Conservation (phyloP, 345 rosid genomes). For the Hibiscus trionum region DNA sequence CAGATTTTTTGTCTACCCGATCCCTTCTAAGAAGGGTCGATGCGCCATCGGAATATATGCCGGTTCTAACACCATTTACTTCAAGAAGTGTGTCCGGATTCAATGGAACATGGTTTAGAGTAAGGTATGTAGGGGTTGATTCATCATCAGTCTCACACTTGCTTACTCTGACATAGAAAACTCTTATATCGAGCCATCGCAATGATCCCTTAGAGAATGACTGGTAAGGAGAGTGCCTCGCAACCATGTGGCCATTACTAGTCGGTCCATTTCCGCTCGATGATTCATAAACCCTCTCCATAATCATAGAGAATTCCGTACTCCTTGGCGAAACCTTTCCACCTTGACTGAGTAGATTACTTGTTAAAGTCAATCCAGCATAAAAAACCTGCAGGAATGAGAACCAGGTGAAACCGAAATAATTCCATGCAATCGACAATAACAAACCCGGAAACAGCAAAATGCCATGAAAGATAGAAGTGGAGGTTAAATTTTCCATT, state of each 20-base stretch:
- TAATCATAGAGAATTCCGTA: constrained; percentile 16
- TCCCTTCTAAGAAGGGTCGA: constrained; percentile 68
- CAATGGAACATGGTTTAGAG: constrained; percentile 61
- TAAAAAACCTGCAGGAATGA: constrained; percentile 22
- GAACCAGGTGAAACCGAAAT: constrained; percentile 8
- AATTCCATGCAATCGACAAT: constrained; percentile 6
- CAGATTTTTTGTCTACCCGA: constrained; percentile 62
- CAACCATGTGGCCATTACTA: constrained; percentile 26
- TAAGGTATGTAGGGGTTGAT: constrained; percentile 56
- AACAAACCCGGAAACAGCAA: background rate
- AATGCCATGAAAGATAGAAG: background rate
- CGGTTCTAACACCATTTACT: constrained; percentile 59
- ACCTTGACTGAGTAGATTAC: constrained; percentile 6
- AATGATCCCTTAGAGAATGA: constrained; percentile 27
- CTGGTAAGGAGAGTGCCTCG: constrained; percentile 27
- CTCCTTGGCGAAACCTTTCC: constrained; percentile 17
- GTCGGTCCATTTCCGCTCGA: constrained; percentile 26
- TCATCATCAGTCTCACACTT: constrained; percentile 46
- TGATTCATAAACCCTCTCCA: constrained; percentile 48
- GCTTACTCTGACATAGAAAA: constrained; percentile 72
- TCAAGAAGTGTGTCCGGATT: constrained; percentile 63
- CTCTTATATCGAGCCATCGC: constrained; percentile 71
- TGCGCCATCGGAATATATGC: constrained; percentile 48
- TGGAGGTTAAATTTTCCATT: background rate
- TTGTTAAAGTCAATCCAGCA: constrained; percentile 8